A percentile compares a stretch with the other conserved stretches of the same genome.
These are phyloP conservation scores for Solanum aculeatissimum DNA, from an alignment of 305 asterid species.

Conservation along the genomic window DNA sequence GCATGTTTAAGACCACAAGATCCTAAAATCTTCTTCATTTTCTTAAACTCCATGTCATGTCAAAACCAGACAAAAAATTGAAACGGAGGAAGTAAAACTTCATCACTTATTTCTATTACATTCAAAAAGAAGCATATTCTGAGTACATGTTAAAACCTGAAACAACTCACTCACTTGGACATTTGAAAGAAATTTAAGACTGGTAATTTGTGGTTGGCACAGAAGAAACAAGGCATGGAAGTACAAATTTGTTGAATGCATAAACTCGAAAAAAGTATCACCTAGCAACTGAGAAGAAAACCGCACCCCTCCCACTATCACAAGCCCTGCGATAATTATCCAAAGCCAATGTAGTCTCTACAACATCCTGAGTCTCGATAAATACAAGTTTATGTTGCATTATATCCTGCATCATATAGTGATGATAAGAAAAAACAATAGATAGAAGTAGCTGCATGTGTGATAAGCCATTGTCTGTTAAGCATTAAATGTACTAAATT, in stretches of 20 bases:
- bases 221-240: background rate
- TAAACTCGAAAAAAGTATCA: constrained; percentile 15
- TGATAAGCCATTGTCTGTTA: background rate
- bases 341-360: constrained; percentile 94
- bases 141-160: background rate
- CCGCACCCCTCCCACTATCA: constrained; percentile 99
- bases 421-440: background rate
- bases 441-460: background rate
- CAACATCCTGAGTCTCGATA: constrained; percentile 98
- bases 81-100: background rate
- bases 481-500: background rate
- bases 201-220: background rate
- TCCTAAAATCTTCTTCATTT: background rate
- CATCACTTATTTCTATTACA: background rate
- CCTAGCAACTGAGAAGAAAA: constrained; percentile 99
- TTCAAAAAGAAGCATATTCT: background rate
- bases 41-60: background rate
- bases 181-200: background rate
- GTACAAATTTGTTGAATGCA: background rate
- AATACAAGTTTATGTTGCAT: constrained; percentile 97
- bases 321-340: constrained; percentile 98
- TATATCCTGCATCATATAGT: constrained; percentile 64
- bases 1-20: background rate
- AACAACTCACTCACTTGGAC: background rate
- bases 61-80: background rate